Percentiles rank a stretch among this genome's conserved stretches.
phyloP scores from a whole-genome alignment of 169 alveolate species.

The Plasmodium gallinaceum region DNA sequence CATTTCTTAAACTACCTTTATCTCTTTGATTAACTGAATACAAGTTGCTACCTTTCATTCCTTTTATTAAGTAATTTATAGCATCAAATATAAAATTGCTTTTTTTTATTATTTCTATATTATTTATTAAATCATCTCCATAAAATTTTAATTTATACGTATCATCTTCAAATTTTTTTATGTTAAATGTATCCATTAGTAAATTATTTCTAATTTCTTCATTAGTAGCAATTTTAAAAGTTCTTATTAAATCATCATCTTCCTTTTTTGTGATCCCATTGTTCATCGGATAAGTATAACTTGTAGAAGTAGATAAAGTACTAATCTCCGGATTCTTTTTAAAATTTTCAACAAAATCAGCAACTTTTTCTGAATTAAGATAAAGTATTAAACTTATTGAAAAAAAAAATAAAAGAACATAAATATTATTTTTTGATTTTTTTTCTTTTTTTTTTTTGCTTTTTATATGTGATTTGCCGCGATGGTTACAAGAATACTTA shows the following conservation, averaged over 20 bases:
- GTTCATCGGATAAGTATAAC: neutral
- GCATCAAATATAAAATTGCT: constrained; percentile 54
- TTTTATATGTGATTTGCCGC: constrained; percentile 14
- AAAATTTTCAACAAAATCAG: constrained; percentile 25
- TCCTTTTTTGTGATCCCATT: constrained; percentile 5
- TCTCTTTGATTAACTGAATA: neutral
- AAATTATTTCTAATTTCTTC: constrained; percentile 18
- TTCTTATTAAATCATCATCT: neutral
- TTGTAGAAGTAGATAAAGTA: neutral
- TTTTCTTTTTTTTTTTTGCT: constrained; percentile 30
- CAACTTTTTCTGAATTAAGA: neutral
- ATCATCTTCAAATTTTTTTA: constrained; percentile 21
- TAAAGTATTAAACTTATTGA: constrained; percentile 17
- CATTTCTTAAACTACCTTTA: neutral
- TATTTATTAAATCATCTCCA: constrained; percentile 10
- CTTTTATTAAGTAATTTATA: constrained; percentile 18
- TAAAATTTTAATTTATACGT: constrained; percentile 39
- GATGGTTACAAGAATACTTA: neutral
- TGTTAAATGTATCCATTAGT: constrained; percentile 22
- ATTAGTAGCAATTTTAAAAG: neutral
- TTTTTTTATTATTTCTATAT: constrained; percentile 23
- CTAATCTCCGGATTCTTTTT: neutral
- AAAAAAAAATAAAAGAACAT: constrained; percentile 16
- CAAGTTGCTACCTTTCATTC: constrained; percentile 1
- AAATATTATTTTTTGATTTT: constrained; percentile 10